phyloP scores from a whole-genome alignment of 768 basidiomycete genomes.

The Dentipellis sp. region DNA sequence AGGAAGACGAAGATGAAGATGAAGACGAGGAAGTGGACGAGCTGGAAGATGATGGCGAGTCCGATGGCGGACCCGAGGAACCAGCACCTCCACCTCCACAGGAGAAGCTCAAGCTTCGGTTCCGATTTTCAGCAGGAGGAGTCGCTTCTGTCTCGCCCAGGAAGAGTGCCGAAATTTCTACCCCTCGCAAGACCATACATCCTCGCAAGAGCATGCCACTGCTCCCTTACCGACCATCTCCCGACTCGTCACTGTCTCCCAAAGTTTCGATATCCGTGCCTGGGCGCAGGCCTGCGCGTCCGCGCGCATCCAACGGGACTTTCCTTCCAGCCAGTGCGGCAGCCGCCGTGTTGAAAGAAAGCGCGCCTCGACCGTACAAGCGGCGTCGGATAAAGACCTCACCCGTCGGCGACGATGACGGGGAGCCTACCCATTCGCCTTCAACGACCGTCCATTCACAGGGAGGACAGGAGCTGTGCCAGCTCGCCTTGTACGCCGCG shows the following conservation, averaged over 20 bases:
- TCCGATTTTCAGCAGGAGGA: slow-evolving; percentile 24
- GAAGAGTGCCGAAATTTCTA: background rate
- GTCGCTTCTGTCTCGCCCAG: slow-evolving; percentile 27
- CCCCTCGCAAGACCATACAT: background rate
- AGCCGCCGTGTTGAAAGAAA: background rate
- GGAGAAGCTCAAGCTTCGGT: slow-evolving; percentile 15
- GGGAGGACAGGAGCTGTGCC: slow-evolving; percentile 16
- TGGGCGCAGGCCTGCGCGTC: background rate
- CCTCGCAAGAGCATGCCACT: background rate
- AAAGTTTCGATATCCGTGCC: background rate
- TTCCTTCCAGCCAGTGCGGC: background rate
- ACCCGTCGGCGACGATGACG: background rate
- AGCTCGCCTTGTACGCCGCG: slow-evolving; percentile 40
- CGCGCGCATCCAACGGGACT: background rate
- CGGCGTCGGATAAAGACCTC: background rate
- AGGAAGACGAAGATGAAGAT: background rate
- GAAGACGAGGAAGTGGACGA: slow-evolving; percentile 3
- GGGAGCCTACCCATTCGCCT: slow-evolving; percentile 5
- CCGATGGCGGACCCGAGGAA: background rate
- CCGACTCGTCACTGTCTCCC: background rate
- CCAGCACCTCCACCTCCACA: background rate
- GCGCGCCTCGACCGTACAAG: background rate
- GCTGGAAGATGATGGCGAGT: slow-evolving; percentile 2
- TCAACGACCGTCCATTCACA: slow-evolving; percentile 4
- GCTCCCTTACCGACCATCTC: no score